Base-by-base conservation (phyloP, 805 yeast species). In the Maudiozyma bulderi region DNA sequence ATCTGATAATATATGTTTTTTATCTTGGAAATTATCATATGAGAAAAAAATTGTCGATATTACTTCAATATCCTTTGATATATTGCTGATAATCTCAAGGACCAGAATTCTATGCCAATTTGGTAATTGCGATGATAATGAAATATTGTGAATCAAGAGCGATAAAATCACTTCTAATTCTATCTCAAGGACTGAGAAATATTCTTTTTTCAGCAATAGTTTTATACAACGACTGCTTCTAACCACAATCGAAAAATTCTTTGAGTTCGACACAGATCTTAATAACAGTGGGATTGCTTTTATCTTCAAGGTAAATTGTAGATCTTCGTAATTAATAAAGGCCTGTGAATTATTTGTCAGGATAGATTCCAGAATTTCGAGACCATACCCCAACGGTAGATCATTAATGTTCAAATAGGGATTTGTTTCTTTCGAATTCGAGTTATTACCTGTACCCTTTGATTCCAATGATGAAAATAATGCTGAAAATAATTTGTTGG, bases 161-260 rank as follows among this genome's bases (percentile, higher is more conserved):
- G 95, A 81, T 13, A 91, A 66, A 2, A 90, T 78, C 6, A 88
- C 89, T 58, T 89, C 96, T 29, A 86, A 74, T 64, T 91, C 97
- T 33, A 84, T 75, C 46, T 78, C 83, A 37, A 91, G 66, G 6
- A 79, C 73, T 0, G 73, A 66, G 20, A 89, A 71, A 55, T 81
- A 86, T 29, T 81, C 80, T 8, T 68, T 60, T 34, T 77, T 70
- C 5, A 89, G 65, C 40, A 91, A 62, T 4, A 88, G 68, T 38
- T 75, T 73, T 13, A 87, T 73, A 8, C 89, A 74, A 46, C 98
- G 74, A 41, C 87, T 78, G 5, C 86, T 84, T 54, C 98, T 74
- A 1, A 86, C 83, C 45, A 81, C 77, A 11, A 83, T 73, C 0
- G 95, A 74, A 59, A 89, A 91, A 15, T 73, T 67, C 38, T 51